Evolutionary conservation across 345 rosid species (phyloP).

Genomic region (Physaria fendleri): DNA sequence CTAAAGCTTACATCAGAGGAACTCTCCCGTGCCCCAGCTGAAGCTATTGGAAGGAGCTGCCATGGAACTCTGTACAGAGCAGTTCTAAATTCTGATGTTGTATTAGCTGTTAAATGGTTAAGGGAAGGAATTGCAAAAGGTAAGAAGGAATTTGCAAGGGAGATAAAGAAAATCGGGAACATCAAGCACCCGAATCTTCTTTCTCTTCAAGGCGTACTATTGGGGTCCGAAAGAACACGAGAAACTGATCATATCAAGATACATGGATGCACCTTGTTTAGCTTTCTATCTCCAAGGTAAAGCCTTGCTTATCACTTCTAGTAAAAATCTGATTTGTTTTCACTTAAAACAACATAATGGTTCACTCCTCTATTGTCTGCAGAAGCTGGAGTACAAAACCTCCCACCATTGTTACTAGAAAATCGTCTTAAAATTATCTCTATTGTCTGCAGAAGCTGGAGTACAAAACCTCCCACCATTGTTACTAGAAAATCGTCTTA

Average conservation of each 20-base stretch:
- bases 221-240: constrained; percentile 86
- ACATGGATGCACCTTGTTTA: constrained; percentile 53
- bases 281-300: constrained; percentile 80
- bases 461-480: constrained; percentile 46
- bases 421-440: constrained; percentile 46
- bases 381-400: constrained; percentile 44
- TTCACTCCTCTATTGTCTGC: constrained; percentile 36
- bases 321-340: not conserved
- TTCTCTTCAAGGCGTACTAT: constrained; percentile 70
- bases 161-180: constrained; percentile 77
- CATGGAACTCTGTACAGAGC: constrained; percentile 77
- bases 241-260: constrained; percentile 66
- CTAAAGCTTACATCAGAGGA: constrained; percentile 62
- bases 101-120: constrained; percentile 76
- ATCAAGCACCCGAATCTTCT: constrained; percentile 84
- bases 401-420: constrained; percentile 50
- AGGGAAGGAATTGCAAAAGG: constrained; percentile 82
- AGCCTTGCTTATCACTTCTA: not conserved
- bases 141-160: constrained; percentile 77
- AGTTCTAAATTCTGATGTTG: constrained; percentile 50
- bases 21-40: constrained; percentile 85
- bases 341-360: not conserved
- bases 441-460: constrained; percentile 48
- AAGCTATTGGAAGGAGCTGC: constrained; percentile 79
- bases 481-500: constrained; percentile 52